phyloP scores from a whole-genome alignment of 2,329 filamentous ascomycete species.

The Bertia moriformis region DNA sequence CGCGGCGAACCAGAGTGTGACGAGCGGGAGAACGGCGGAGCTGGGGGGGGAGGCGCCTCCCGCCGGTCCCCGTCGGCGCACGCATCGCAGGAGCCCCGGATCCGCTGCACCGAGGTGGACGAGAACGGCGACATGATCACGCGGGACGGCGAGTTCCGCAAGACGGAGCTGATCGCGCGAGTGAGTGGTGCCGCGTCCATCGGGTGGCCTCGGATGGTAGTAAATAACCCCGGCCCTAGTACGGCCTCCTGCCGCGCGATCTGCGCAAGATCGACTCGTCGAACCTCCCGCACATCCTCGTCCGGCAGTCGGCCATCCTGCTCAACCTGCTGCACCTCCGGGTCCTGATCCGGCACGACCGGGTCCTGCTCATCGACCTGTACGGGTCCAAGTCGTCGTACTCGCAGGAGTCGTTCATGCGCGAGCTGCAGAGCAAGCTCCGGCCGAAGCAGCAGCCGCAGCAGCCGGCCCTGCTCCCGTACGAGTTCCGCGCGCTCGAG shows the following conservation, averaged over 20 bases:
- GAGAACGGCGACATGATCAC: conserved; percentile 82
- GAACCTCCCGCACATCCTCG: conserved; percentile 83
- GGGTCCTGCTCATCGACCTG: conserved; percentile 87
- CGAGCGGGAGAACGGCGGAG: too few relatives aligned
- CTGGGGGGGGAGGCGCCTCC: too few relatives aligned
- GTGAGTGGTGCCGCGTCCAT: conserved; percentile 23
- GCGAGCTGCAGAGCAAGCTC: conserved; percentile 84
- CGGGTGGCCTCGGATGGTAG: not conserved
- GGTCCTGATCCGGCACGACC: conserved; percentile 86
- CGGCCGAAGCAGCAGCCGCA: conserved; percentile 57
- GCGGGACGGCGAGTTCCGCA: conserved; percentile 91
- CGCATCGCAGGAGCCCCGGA: conserved; percentile 66
- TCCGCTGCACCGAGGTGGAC: conserved; percentile 91
- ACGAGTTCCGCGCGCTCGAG: conserved; percentile 92
- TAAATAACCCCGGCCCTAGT: too few relatives aligned
- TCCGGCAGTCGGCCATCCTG: conserved; percentile 82
- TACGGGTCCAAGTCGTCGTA: conserved; percentile 91
- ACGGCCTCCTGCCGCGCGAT: conserved; percentile 83
- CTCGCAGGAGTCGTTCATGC: conserved; percentile 93
- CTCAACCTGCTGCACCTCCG: conserved; percentile 93
- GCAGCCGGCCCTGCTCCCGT: conserved; percentile 58
- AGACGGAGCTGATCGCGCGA: conserved; percentile 91
- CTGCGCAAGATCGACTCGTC: conserved; percentile 95
- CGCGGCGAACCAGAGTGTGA: too few relatives aligned
- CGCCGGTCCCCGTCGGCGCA: conserved; percentile 60